phyloP scores from a whole-genome alignment of 805 yeast genomes.

The Wickerhamia fluorescens region DNA sequence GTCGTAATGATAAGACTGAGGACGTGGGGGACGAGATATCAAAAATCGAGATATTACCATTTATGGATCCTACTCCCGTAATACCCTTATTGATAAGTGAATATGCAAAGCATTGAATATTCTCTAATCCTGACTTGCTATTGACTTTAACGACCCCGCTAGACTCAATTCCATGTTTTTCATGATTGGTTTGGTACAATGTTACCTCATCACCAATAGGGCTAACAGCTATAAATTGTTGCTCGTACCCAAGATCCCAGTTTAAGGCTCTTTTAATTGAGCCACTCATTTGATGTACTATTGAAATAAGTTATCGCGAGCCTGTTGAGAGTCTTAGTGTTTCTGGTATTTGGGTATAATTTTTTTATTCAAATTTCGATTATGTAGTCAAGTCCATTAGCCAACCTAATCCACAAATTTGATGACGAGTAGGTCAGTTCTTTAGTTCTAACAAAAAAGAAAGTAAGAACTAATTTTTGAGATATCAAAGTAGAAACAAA shows the following conservation, averaged over 20 bases:
- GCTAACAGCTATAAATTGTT: conserved; percentile 58
- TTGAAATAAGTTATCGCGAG: too few relatives aligned
- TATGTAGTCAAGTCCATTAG: too few relatives aligned
- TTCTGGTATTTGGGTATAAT: too few relatives aligned
- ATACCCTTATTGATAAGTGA: conserved; percentile 50
- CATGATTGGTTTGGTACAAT: conserved; percentile 47
- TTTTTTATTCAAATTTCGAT: too few relatives aligned
- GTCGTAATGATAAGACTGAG: conserved; percentile 39
- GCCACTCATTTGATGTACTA: conserved; percentile 45
- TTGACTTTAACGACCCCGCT: conserved; percentile 46
- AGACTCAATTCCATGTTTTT: conserved; percentile 41
- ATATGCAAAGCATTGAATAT: conserved; percentile 60
- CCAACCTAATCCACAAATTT: too few relatives aligned
- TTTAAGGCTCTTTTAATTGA: conserved; percentile 49
- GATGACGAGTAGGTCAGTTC: too few relatives aligned
- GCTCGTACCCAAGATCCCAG: conserved; percentile 54
- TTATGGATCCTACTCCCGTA: conserved; percentile 67
- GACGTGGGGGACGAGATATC: conserved; percentile 42
- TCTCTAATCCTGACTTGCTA: conserved; percentile 57
- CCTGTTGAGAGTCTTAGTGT: too few relatives aligned
- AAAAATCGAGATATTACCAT: conserved; percentile 58
- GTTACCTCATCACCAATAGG: conserved; percentile 79
- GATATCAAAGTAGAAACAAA: too few relatives aligned
- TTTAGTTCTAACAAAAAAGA: too few relatives aligned
- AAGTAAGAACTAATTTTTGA: too few relatives aligned